Evolutionary conservation across 495 filamentous ascomycete species (phyloP).

Genomic region (Xylaria scruposa): DNA sequence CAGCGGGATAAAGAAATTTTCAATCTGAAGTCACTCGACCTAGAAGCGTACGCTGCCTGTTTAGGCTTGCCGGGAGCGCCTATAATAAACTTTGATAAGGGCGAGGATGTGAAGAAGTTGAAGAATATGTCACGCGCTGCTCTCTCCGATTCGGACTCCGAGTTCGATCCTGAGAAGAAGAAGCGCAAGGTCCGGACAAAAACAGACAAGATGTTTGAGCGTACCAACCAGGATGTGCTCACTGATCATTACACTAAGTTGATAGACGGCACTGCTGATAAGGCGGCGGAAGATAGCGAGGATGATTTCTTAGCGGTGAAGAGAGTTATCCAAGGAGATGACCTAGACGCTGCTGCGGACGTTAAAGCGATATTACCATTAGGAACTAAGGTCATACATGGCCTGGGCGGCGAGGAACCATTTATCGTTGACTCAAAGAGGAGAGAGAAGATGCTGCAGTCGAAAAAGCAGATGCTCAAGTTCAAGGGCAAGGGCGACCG

Average conservation of each 20-base stretch:
- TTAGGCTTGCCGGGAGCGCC: constrained; percentile 89
- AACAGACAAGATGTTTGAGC: constrained; percentile 95
- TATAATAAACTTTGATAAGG: constrained; percentile 89
- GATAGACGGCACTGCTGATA: constrained; percentile 67
- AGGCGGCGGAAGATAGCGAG: constrained; percentile 56
- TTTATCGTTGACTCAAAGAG: constrained; percentile 91
- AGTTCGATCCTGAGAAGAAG: constrained; percentile 58
- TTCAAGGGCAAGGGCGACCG: constrained; percentile 84
- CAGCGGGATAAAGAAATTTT: constrained; percentile 95
- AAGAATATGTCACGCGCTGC: constrained; percentile 82
- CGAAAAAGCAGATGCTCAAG: constrained; percentile 91
- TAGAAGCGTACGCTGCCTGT: constrained; percentile 86
- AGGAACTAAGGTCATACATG: constrained; percentile 56
- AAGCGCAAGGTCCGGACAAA: constrained; percentile 80
- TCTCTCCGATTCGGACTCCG: constrained; percentile 57
- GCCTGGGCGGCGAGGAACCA: constrained; percentile 63
- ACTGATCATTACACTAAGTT: constrained; percentile 90
- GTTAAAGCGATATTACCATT: constrained; percentile 35
- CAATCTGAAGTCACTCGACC: constrained; percentile 74
- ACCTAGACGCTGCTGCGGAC: constrained; percentile 45
- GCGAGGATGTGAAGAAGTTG: constrained; percentile 78
- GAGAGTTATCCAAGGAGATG: constrained; percentile 70
- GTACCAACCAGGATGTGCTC: constrained; percentile 92
- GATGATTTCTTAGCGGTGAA: constrained; percentile 91
- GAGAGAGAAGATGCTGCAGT: constrained; percentile 87